Conservation (phyloP, 768 basidiomycete species). For the Leccinellum albellum region DNA sequence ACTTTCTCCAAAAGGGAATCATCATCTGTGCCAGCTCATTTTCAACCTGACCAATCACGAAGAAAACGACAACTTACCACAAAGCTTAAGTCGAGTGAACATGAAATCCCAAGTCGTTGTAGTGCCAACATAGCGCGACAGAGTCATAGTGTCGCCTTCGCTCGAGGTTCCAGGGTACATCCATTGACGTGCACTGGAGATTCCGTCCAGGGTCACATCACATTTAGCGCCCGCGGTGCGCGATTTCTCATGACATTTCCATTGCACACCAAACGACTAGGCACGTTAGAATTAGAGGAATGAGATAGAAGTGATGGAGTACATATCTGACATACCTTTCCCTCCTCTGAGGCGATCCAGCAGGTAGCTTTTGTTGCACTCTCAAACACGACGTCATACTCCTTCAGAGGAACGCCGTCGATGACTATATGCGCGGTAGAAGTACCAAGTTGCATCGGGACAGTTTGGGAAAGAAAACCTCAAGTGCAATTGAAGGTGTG, state of each 20-base stretch:
- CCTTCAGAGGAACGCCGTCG: background rate
- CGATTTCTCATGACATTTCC: background rate
- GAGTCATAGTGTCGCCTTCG: background rate
- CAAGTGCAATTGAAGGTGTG: too few relatives aligned
- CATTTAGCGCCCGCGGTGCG: background rate
- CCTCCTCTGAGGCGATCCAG: background rate
- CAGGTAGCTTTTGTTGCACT: background rate
- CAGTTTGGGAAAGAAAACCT: background rate
- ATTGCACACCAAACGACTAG: background rate
- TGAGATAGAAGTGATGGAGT: background rate
- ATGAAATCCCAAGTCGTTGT: background rate
- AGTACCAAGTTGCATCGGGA: background rate
- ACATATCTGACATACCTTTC: background rate
- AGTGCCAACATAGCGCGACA: background rate
- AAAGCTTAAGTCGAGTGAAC: background rate
- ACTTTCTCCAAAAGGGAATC: constrained; percentile 12
- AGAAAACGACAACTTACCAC: background rate
- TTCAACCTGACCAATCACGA: background rate
- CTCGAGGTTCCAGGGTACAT: background rate
- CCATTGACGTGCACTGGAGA: background rate
- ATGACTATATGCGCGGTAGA: background rate
- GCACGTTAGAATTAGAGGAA: background rate
- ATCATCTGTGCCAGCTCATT: constrained; percentile 13
- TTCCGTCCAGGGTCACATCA: background rate
- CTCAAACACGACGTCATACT: background rate